Percentiles rank a stretch among this genome's conserved stretches.
Evolutionary conservation across 257 asterid species (phyloP).

Genomic region (Fraxinus pennsylvanica): DNA sequence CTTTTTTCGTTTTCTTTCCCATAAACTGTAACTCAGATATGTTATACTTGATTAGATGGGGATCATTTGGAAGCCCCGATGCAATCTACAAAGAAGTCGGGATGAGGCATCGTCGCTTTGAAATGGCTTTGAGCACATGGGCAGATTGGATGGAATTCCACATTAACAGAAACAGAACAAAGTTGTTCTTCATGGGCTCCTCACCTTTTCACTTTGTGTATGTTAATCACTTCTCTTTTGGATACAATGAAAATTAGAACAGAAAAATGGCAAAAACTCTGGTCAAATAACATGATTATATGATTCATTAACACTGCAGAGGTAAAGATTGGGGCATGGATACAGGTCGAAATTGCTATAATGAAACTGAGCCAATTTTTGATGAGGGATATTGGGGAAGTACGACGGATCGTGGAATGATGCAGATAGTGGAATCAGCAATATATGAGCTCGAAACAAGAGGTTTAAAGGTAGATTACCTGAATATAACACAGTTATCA

Average conservation of each 20-base stretch:
- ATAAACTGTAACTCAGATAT: neutral
- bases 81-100: slow-evolving; percentile 38
- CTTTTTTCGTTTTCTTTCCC: neutral
- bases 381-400: slow-evolving; percentile 37
- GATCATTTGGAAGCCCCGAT: slow-evolving; percentile 47
- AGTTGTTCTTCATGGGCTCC: slow-evolving; percentile 54
- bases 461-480: slow-evolving; percentile 43
- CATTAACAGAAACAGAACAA: slow-evolving; percentile 51
- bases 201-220: slow-evolving; percentile 58
- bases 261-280: neutral
- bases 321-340: slow-evolving; percentile 38
- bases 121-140: slow-evolving; percentile 66
- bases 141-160: slow-evolving; percentile 57
- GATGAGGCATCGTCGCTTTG: slow-evolving; percentile 44
- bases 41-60: slow-evolving; percentile 44
- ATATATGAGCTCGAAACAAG: slow-evolving; percentile 31
- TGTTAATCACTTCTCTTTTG: neutral
- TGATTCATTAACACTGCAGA: slow-evolving; percentile 31
- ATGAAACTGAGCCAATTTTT: slow-evolving; percentile 41
- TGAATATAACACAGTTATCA: slow-evolving; percentile 64
- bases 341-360: slow-evolving; percentile 40
- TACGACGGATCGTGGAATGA: slow-evolving; percentile 39
- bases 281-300: neutral
- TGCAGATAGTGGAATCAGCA: slow-evolving; percentile 43
- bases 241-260: neutral